Evolutionary conservation across 352 stramenopile genomes (phyloP).

Genomic region (Phytophthora macrochlamydospora): DNA sequence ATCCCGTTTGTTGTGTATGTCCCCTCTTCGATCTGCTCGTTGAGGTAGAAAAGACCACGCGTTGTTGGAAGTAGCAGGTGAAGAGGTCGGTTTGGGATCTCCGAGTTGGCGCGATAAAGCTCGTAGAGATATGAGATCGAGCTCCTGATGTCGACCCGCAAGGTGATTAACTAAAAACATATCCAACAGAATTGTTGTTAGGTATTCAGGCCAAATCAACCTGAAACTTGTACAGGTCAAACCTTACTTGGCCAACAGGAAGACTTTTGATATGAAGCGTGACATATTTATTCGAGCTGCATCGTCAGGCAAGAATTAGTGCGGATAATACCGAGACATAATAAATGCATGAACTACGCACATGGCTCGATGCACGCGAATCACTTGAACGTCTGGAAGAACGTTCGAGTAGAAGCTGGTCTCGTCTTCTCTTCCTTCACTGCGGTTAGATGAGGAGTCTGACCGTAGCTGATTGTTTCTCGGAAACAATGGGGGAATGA

Average conservation of each 20-base stretch:
- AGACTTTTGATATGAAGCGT: slow-evolving; percentile 78
- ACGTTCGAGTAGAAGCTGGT: slow-evolving; percentile 56
- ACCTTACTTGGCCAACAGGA: slow-evolving; percentile 68
- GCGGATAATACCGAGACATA: not conserved
- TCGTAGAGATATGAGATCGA: slow-evolving; percentile 78
- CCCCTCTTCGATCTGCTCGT: slow-evolving; percentile 63
- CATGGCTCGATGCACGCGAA: slow-evolving; percentile 64
- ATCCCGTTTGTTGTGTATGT: slow-evolving; percentile 68
- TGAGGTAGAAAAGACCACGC: slow-evolving; percentile 69
- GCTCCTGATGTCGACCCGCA: slow-evolving; percentile 57
- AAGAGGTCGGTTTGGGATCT: slow-evolving; percentile 61
- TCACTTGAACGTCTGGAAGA: slow-evolving; percentile 51
- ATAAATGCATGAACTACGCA: slow-evolving; percentile 25
- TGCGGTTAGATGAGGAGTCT: not conserved
- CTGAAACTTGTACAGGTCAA: not conserved
- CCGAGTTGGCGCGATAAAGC: slow-evolving; percentile 67
- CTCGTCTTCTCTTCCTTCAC: slow-evolving; percentile 16
- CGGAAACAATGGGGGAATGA: slow-evolving; percentile 37
- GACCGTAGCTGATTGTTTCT: slow-evolving; percentile 8
- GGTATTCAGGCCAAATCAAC: not conserved
- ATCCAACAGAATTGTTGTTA: slow-evolving; percentile 6
- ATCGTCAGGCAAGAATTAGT: not conserved
- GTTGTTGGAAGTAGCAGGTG: slow-evolving; percentile 74
- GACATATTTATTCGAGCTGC: slow-evolving; percentile 61
- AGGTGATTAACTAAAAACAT: slow-evolving; percentile 50